Base-by-base conservation (phyloP, 257 asterid genomes). In the Petunia secreta region DNA sequence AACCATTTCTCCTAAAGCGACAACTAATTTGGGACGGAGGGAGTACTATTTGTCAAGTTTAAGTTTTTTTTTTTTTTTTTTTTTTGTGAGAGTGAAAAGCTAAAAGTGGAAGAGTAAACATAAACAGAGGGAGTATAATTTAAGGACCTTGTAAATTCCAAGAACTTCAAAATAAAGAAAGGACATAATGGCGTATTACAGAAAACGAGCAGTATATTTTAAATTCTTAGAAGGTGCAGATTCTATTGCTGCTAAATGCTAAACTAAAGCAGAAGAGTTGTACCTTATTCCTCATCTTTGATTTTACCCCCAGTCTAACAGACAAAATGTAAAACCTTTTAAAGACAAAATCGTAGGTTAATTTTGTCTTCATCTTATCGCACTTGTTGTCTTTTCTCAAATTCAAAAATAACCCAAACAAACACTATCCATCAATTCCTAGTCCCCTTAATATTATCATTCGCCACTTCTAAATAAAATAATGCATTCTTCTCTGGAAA, bases 211-310 rank as follows among this genome's bases (percentile, higher is more conserved):
- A 25, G 58, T 44, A 25, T n/a, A 46, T 69, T 44, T 13, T 69
- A 59, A 48, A 48, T 25, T 4, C 77, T 48, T 69, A 41, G 43
- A 69, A 46, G 5, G 25, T 4, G 44, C 16, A 57, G 77, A 71
- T 48, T 71, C 77, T 15, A 48, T 71, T 34, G 44, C 13, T 34
- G 79, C 80, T 63, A 73, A 77, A 76, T 54, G 81, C 59, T 63
- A 77, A 77, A 81, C 59, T 63, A 77, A 77, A 81, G 83, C 87
- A 81, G 80, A 85, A 76, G 83, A 65, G 53, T 73, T 65, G 82
- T 83, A 85, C 50, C 79, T 66, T 79, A 58, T 74, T 52, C 59
- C 54, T 41, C 3, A 80, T 79, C 71, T 81, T 84, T 64, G 80
- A 66, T 79, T 68, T 85, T 81, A 84, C 83, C 89, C 85, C 79